A percentile compares a stretch with the other conserved stretches of the same genome.
Evolutionary conservation across 1,284 basidiomycete genomes (phyloP).

Genomic region (Lentinula novae-zelandiae): DNA sequence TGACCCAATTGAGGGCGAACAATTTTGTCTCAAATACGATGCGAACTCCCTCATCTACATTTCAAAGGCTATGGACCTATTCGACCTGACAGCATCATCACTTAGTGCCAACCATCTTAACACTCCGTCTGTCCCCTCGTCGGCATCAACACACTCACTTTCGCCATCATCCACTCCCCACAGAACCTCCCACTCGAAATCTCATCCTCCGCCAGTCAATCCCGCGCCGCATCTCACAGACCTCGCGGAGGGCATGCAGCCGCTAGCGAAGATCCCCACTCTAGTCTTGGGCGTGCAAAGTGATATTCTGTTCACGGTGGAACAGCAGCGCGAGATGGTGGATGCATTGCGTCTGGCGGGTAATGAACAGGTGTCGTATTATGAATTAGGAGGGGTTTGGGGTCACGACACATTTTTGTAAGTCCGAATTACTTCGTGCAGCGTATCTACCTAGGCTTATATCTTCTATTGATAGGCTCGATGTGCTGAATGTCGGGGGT

Average conservation of each 20-base stretch:
- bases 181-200: constrained; percentile 58
- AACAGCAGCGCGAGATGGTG: constrained; percentile 94
- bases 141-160: constrained; percentile 21
- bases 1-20: constrained; percentile 59
- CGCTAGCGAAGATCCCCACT: constrained; percentile 76
- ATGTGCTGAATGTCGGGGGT: constrained; percentile 46
- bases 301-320: constrained; percentile 96
- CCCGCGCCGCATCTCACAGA: constrained; percentile 76
- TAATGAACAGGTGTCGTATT: constrained; percentile 88
- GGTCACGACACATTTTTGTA: constrained; percentile 95
- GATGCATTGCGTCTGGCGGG: constrained; percentile 91
- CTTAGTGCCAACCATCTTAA: constrained; percentile 55
- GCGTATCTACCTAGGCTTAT: neutral
- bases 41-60: constrained; percentile 99
- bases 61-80: constrained; percentile 99
- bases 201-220: constrained; percentile 64
- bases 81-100: constrained; percentile 88
- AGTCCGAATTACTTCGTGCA: constrained; percentile 19
- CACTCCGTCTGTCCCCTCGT: constrained; percentile 26
- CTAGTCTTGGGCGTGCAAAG: constrained; percentile 94
- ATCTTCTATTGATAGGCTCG: constrained; percentile 31
- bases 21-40: constrained; percentile 98
- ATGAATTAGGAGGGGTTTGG: constrained; percentile 97
- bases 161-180: constrained; percentile 26
- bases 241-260: constrained; percentile 79